Base-by-base conservation (phyloP, 73 alveolate genomes). In the Stentor coeruleus region DNA sequence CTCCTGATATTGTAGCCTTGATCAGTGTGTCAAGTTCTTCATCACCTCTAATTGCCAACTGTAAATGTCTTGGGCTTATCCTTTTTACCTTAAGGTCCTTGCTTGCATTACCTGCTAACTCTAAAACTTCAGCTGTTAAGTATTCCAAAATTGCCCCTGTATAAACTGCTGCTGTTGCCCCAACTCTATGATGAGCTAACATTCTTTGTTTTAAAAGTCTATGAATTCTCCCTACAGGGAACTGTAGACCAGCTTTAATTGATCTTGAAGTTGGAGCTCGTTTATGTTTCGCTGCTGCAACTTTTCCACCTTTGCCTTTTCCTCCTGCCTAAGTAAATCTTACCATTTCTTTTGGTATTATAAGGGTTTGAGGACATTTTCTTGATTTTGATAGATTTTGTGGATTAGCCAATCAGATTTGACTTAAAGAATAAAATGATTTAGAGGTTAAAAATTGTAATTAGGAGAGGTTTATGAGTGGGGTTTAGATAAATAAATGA, bases 181-280 rank as follows among this genome's bases (percentile, higher is more conserved):
- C 99, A 20, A 96, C 99, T 90, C 99, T 84, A 87, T 92, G 90
- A 85, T 87, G 87, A 2, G 96, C 96, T 66, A 92, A 83, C 37
- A 96, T 96, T 81, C 98, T 90, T 49, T 87, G 84, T 85, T 96
- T 97, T 77, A 94, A 85, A 79, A n/a, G 88, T 90, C 99, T 89
- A 91, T 97, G 99, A 73, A 97, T 95, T 90, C 99, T 89, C 42
- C 99, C 99, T 40, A 97, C 99, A 14, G 99, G 99, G 92, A 97
- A 96, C 97, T 97, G 87, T 15, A 75, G 89, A 37, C 97, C 97
- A 59, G 97, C 95, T 74, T 89, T 90, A 28, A 40, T 26, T 3
- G 91, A 84, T 20, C 76, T 39, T 6, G 91, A 84, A 2, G 59
- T 39, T 11, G 66, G 66, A 11, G 66, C 66, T 49, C 20, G 66